Evolutionary conservation across 208 protist genomes (phyloP).

Genomic region (Leptomonas pyrrhocoris): DNA sequence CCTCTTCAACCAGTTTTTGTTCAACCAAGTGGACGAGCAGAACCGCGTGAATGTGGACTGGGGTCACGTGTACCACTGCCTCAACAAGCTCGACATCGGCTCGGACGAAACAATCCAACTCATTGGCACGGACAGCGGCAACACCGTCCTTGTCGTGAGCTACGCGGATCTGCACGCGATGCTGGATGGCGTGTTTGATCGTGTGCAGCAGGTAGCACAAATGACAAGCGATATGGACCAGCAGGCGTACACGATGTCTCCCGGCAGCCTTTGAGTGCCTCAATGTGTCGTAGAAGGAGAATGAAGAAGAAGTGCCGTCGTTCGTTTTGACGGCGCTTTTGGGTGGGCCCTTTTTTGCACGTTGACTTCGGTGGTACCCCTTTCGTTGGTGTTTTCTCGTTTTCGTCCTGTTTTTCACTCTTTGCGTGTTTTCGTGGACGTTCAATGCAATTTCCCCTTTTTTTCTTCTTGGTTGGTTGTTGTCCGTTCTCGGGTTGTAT

Average conservation of each 20-base stretch:
- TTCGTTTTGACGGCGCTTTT: no score
- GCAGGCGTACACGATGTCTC: constrained; percentile 32
- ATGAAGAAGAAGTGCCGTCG: neutral
- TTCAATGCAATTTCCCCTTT: neutral
- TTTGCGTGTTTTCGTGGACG: neutral
- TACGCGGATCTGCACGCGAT: constrained; percentile 94
- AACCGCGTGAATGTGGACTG: constrained; percentile 92
- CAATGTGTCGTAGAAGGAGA: neutral
- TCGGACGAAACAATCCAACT: constrained; percentile 94
- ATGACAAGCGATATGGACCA: constrained; percentile 41
- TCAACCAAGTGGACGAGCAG: constrained; percentile 95
- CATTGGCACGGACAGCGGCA: constrained; percentile 88
- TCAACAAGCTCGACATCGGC: constrained; percentile 98
- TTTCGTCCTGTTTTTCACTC: neutral
- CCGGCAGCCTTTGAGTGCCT: constrained; percentile 24
- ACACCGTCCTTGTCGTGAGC: constrained; percentile 91
- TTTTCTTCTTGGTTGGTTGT: neutral
- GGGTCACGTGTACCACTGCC: constrained; percentile 94
- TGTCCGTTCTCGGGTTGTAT: neutral
- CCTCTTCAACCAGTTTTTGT: constrained; percentile 96
- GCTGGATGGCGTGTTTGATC: constrained; percentile 85
- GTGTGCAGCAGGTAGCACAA: constrained; percentile 69
- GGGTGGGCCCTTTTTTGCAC: no score
- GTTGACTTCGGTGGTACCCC: no score
- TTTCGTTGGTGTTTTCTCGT: neutral